Evolutionary conservation across 371 early-diverging fungal genomes (phyloP), one percentile per base, ranked within the genome.

Genomic region (Quaeritorhiza haematococci): DNA sequence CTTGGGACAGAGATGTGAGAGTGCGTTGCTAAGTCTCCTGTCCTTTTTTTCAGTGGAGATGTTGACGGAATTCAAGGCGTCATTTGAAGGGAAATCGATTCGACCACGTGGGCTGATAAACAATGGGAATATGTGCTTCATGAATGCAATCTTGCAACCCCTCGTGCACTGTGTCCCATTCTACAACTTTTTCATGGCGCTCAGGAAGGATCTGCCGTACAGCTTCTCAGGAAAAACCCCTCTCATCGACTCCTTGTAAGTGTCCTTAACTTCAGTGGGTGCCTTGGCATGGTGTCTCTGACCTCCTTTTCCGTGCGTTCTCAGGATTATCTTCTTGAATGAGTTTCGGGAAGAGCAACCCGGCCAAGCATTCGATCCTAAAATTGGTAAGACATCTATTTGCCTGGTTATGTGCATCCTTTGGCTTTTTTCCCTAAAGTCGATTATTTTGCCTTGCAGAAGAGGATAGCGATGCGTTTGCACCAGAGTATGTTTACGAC

Each of bases 111-210:
- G 98, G 3, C 79, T 97, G 44, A 86, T 92, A 57, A 97, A 97
- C 65, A 88, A 84, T 55, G 96, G 96, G 42, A 97, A 97, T 74
- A 93, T 89, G 73, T 97, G 98, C 71, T 97, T 93, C 64, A 90
- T 96, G 90, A 97, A 96, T 64, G 92, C 89, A 73, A 89, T 93
- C 47, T 73, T 93, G 27, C 93, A 93, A 68, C 90, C 92, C 3
- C 75, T 93, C 32, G 64, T 85, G 3, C 91, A 96, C 67, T 92
- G 92, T 63, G 79, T 86, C 32, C 94, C 94, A 6, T 92, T 96
- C 58, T 92, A 86, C 70, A 90, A 90, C 59, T 71, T 93, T 45
- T 71, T 94, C 51, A 80, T 75, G 65, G 77, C 72, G 34, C 80
- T 71, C n/a, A 30, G 52, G 17, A 21, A 53, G 41, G 47, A 63